phyloP scores from a whole-genome alignment of 805 yeast species.

The Hanseniaspora guilliermondii region DNA sequence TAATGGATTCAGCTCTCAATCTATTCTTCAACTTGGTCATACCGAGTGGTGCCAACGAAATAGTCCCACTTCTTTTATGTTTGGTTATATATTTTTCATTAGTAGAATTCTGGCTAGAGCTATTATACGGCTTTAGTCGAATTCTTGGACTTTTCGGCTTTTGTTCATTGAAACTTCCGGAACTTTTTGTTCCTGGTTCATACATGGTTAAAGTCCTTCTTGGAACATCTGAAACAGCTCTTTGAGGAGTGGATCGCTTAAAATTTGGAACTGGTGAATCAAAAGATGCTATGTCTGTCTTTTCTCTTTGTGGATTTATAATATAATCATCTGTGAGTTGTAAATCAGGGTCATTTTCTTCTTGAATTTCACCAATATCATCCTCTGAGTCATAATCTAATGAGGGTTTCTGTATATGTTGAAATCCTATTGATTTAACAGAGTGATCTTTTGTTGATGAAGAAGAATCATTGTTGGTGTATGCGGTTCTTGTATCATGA shows the following conservation, averaged over 20 bases:
- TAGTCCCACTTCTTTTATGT: neutral
- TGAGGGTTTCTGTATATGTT: neutral
- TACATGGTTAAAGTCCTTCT: neutral
- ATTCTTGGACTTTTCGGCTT: neutral
- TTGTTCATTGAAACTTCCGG: neutral
- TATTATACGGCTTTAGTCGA: neutral
- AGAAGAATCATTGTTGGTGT: neutral
- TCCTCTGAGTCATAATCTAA: neutral
- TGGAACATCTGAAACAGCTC: conserved; percentile 3
- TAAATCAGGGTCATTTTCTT: neutral
- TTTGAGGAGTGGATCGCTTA: neutral
- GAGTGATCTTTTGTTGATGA: neutral
- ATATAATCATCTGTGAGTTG: conserved; percentile 4
- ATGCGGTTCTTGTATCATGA: neutral
- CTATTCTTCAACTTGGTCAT: neutral
- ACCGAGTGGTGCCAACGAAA: neutral
- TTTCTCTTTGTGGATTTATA: neutral
- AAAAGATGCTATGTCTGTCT: no score
- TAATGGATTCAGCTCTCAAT: neutral
- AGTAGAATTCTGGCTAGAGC: neutral
- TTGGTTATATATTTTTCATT: neutral
- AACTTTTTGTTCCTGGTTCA: neutral
- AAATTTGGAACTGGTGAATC: neutral
- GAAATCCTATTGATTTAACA: neutral
- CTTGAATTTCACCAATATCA: neutral